Percentiles rank a stretch among this genome's conserved stretches.
Conservation (phyloP, 2,329 filamentous ascomycete species). For the Apiospora arundinis region DNA sequence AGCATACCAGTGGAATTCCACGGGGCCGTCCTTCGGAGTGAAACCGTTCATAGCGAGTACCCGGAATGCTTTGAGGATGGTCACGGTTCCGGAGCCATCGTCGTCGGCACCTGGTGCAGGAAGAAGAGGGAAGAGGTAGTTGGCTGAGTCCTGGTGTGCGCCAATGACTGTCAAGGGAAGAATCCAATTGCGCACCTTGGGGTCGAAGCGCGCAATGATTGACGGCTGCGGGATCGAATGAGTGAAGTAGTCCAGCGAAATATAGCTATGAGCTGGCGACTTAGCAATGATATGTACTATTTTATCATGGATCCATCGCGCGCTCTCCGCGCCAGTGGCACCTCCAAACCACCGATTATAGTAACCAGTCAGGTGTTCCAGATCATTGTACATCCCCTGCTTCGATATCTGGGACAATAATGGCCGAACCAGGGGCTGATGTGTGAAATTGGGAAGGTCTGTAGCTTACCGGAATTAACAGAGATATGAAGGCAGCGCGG, state of each 20-base stretch:
- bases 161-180: constrained; percentile 61
- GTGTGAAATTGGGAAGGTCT: constrained; percentile 45
- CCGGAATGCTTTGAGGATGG: constrained; percentile 74
- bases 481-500: background rate
- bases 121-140: constrained; percentile 72
- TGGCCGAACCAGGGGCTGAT: constrained; percentile 62
- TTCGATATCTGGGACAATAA: constrained; percentile 66
- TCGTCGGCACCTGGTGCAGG: constrained; percentile 77
- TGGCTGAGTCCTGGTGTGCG: constrained; percentile 77
- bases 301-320: constrained; percentile 44
- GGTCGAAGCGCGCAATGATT: constrained; percentile 71
- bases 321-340: constrained; percentile 40
- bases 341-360: constrained; percentile 64
- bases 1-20: constrained; percentile 67
- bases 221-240: constrained; percentile 74
- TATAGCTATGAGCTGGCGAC: constrained; percentile 44
- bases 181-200: constrained; percentile 43
- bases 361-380: constrained; percentile 66
- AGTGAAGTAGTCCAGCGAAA: constrained; percentile 58
- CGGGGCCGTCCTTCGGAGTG: constrained; percentile 45
- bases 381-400: constrained; percentile 67
- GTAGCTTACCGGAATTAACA: background rate
- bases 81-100: constrained; percentile 75
- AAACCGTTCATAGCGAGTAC: constrained; percentile 60
- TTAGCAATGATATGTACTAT: constrained; percentile 43